These are phyloP conservation scores for Microdochium trichocladiopsis DNA, from an alignment of 2,329 filamentous ascomycete genomes.

Conservation along the genomic window DNA sequence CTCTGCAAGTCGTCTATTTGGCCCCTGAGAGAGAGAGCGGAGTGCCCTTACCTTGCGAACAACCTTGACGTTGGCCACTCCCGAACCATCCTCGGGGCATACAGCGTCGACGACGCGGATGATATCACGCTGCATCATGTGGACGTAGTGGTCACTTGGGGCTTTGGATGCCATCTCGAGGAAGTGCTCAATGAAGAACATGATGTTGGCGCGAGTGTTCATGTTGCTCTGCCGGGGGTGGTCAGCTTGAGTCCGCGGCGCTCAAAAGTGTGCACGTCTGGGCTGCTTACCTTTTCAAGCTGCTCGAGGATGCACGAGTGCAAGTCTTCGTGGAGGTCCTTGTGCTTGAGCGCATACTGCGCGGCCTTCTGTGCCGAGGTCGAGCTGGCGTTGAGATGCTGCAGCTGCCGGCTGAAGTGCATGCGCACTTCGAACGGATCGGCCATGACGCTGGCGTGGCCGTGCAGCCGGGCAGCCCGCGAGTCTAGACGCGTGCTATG, in stretches of 20 bases:
- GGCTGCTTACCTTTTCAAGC: slow-evolving; percentile 62
- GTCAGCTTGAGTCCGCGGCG: background rate
- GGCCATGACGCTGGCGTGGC: slow-evolving; percentile 32
- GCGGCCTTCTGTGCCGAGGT: slow-evolving; percentile 87
- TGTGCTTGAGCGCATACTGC: slow-evolving; percentile 88
- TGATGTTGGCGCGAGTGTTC: slow-evolving; percentile 96
- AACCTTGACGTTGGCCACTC: slow-evolving; percentile 90
- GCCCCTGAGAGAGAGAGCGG: background rate
- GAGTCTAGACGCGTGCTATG: background rate
- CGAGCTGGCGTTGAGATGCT: slow-evolving; percentile 85
- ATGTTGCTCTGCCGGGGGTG: slow-evolving; percentile 67
- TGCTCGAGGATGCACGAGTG: slow-evolving; percentile 97
- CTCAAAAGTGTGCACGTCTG: background rate
- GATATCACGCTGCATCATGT: slow-evolving; percentile 94
- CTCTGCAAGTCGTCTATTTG: background rate
- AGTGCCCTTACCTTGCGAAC: slow-evolving; percentile 63
- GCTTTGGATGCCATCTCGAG: slow-evolving; percentile 78
- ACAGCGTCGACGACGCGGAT: slow-evolving; percentile 87
- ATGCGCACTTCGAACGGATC: slow-evolving; percentile 98
- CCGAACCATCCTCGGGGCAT: slow-evolving; percentile 76
- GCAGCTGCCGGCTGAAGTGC: slow-evolving; percentile 86
- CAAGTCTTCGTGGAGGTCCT: slow-evolving; percentile 92
- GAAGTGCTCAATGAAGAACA: slow-evolving; percentile 97
- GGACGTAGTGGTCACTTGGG: slow-evolving; percentile 72
- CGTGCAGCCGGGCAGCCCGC: background rate